Evolutionary conservation across 2,329 filamentous ascomycete species (phyloP), one percentile per base, ranked within the genome.

Genomic region (Thielaviopsis punctulata): DNA sequence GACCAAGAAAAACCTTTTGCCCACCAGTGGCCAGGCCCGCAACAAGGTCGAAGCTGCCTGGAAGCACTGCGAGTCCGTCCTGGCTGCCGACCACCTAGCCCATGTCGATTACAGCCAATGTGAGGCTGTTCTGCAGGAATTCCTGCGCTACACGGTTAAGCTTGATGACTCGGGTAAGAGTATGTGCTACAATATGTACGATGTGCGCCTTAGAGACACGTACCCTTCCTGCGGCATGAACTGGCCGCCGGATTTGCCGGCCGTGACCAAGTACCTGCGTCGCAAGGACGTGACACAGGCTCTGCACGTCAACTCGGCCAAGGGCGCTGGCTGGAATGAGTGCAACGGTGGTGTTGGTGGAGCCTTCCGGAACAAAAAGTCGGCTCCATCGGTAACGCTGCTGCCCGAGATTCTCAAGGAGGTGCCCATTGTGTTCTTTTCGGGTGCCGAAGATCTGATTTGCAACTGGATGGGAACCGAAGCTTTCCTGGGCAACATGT

Each of bases 391-490:
- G 0, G 70, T 89, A 55, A 69, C 78, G 2, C 70, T 95, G 3
- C 71, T 98, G 1, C 90, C 92, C 0, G 81, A 77, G 2, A 67
- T 98, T 18, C 72, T 98, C 9, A 74, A 82, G 57, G 73, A 92
- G 53, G 68, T 96, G 9, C 82, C 84, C 1, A 75, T 94, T 41
- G 69, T 95, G 1, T 77, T 98, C 19, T 98, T 96, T 69, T 95
- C 88, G 2, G 92, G 92, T 50, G 85, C 89, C 56, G 80, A 94
- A 60, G 92, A 98, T 64, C 70, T 96, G 22, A 96, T 98, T 60
- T 98, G 92, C 75, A 98, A 98, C 65, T 88, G 98, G 63, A 69
- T 95, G 25, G 92, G 92, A 54, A 98, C 92, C 0, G 92, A 98
- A 64, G 77, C 84, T 24, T 66, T 98, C 59, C 95, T 98, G 62